Base-by-base conservation (phyloP, 2,329 filamentous ascomycete genomes). In the Cercospora canescens region DNA sequence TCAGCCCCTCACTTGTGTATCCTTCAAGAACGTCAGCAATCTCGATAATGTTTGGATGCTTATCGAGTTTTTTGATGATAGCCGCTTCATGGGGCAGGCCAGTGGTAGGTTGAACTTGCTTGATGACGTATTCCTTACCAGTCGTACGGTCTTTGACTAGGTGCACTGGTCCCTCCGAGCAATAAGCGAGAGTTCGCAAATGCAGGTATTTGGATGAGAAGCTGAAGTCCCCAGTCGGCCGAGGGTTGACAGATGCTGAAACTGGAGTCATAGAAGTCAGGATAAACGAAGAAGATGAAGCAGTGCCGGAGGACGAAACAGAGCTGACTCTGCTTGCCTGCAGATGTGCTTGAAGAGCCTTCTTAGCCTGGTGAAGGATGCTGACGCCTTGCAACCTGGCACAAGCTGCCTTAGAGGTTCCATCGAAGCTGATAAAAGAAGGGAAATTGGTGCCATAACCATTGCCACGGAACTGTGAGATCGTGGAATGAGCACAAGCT, bases 121-220 rank as follows among this genome's bases (percentile, higher is more conserved):
- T 68, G 60, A 68, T 66, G 57, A 68, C 55, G 18, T 37, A 66
- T 5, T 55, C 18, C 61, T 64, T 58, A 6, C 64, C 66, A 16
- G 32, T 61, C 7, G 32, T 16, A 6, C 63, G 62, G 24, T 62
- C 37, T 12, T 52, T 41, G 3, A 66, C 66, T 2, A 68, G 24
- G n/a, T 68, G 66, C 2, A 68, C 64, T 4, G 64, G 50, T 18
- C 63, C 66, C 39, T 63, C 60, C 9, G 63, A 63, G 26, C 56
- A 62, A n/a, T 59, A 60, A 2, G 37, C 35, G 5, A 68, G 55
- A 4, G 66, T 66, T 6, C 54, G 56, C 3, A 62, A 58, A 1
- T 66, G 64, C 1, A 34, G 34, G 34, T 66, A 68, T 11, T 54
- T 58, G 21, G 58, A 21, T 1, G 63, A 62, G 14, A 68, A 68